Evolutionary conservation across 371 early-diverging fungal genomes (phyloP), one percentile per base, ranked within the genome.

Genomic region (Paramicrosporidium saccamoebae): DNA sequence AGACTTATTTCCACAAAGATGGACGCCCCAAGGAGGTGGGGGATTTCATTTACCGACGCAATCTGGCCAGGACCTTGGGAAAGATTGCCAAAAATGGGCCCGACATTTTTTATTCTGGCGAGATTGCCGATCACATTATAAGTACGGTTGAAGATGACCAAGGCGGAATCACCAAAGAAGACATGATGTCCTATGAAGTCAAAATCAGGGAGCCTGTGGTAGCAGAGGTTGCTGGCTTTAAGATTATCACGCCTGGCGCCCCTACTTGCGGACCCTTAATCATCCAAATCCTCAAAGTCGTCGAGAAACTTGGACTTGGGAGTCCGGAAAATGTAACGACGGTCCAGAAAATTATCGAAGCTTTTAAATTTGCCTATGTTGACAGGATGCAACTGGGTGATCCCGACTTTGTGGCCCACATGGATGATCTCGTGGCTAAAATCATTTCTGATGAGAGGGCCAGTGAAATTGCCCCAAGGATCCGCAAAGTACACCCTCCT

Each of bases 321-420:
- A 63, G 60, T 0, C 33, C 35, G 7, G 42, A 37, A 7, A 23
- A 17, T 10, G 46, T 48, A 4, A 16, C 67, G 7, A 63, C 60
- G 21, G 23, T 57, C 4, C 84, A 84, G 35, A 49, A 71, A 4
- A 34, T 88, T 5, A 42, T 81, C 0, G 94, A 96, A 39, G 60
- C 77, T 1, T 58, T 86, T 37, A 94, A 92, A 36, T 72, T 50
- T 35, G 88, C 71, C 0, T 74, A 52, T 41, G 79, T 82, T 1
- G 55, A 64, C 33, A 52, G 92, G 20, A 66, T 69, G 1, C 52
- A 61, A 26, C 32, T 79, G 9, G 77, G 60, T 2, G 86, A 84
- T 33, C 78, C 79, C 1, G 57, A 52, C n/a, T 72, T 50, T 32
- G 39, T 44, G 11, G 28, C 32, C 1, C 22, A 55, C 9, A 37